These are phyloP conservation scores for Lasiodiplodia theobromae DNA, from an alignment of 2,329 filamentous ascomycete species.

Conservation along the genomic window DNA sequence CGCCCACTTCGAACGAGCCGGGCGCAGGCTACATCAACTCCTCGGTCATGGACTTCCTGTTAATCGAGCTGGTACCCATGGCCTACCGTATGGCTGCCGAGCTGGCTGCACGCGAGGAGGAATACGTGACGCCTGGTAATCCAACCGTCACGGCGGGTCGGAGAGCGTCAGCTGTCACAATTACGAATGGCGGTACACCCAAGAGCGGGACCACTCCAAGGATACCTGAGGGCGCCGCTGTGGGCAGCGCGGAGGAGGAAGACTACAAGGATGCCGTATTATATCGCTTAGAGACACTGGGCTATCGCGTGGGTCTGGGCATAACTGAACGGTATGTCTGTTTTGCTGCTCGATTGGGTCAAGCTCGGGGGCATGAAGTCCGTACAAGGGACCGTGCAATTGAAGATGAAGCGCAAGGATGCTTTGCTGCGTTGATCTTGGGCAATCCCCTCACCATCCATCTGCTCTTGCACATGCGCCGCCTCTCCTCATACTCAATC, in stretches of 20 bases:
- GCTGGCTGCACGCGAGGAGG: slow-evolving; percentile 61
- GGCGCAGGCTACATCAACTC: slow-evolving; percentile 72
- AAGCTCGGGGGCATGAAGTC: not conserved
- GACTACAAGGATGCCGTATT: slow-evolving; percentile 86
- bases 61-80: slow-evolving; percentile 96
- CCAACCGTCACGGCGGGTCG: slow-evolving; percentile 35
- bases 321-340: slow-evolving; percentile 80
- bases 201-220: slow-evolving; percentile 31
- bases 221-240: slow-evolving; percentile 31
- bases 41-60: slow-evolving; percentile 89
- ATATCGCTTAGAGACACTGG: slow-evolving; percentile 80
- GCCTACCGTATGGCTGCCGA: slow-evolving; percentile 85
- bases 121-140: slow-evolving; percentile 41
- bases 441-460: not conserved
- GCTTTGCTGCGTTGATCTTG: not conserved
- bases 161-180: slow-evolving; percentile 37
- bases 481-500: not conserved
- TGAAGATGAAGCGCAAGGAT: not conserved
- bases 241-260: slow-evolving; percentile 69
- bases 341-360: not conserved
- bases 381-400: not conserved
- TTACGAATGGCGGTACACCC: slow-evolving; percentile 17
- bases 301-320: slow-evolving; percentile 91
- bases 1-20: not conserved
- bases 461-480: not conserved